Evolutionary conservation across 2,329 filamentous ascomycete genomes (phyloP), one percentile per base, ranked within the genome.

Genomic region (Mycosphaerella arachidis): DNA sequence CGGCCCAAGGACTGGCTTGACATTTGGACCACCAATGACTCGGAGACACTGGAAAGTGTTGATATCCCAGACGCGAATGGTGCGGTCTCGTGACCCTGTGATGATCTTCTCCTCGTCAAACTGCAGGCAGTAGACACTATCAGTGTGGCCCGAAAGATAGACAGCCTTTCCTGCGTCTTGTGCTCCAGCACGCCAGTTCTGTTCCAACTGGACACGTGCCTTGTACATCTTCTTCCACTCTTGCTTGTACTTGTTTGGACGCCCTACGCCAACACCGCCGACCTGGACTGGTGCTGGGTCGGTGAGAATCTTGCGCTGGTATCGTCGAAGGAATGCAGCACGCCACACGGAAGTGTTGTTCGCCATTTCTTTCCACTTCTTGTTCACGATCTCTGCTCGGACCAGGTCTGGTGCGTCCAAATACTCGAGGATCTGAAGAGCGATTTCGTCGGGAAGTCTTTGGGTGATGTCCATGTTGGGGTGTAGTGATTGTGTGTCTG

Each of bases 101-200:
- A 99, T 92, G 71, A 97, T 96, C 76, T 97, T 99, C 72, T 89
- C 82, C 88, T 97, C 93, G 74, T 99, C 94, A 73, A 97, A 99
- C 72, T 99, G 94, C 58, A 96, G 85, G 75, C 94, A 99, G 77
- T 99, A 99, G 59, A 99, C 95, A 66, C 92, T 97, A 74, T 99
- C 94, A 29, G 87, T 87, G 73, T 99, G 94, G 1, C 94, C 94
- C 69, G 94, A 91, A 24, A 99, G 82, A 74, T 97, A 97, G 58
- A 96, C 86, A 0, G 91, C 88, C 50, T 86, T 87, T 8, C 92
- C 90, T 66, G 87, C 86, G 58, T 67, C 58, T 27, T 90, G 89
- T 54, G 86, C 79, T 68, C 85, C 87, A n/a, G 66, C 64, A 13
- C 70, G 68, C 94, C 94, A 99, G 63, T 90, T 86, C 65, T 82